Base-by-base conservation (phyloP, 2,329 filamentous ascomycete species). In the Thelonectria discophora region DNA sequence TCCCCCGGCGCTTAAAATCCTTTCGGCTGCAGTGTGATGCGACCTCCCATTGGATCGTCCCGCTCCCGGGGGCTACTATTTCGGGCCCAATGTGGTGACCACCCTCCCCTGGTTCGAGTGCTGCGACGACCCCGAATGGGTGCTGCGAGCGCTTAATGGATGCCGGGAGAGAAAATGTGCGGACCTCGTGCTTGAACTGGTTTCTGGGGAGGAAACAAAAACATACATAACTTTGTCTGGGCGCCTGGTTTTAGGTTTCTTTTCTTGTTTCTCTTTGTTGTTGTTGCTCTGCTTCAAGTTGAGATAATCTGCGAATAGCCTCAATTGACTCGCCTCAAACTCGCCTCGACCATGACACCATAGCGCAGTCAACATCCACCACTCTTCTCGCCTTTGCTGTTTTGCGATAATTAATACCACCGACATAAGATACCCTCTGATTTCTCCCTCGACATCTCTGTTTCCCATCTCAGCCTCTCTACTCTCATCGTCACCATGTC, bases 401-500 rank as follows among this genome's bases (percentile, higher is more conserved):
- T 24, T 7, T 24, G 24, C 24, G 24, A 24, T 24, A 24, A 24
- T 24, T 24, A 24, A 24, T 24, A 24, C 7, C 24, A 24, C 4
- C 4, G 7, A 4, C 7, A 4, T 11, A 34, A 11, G 32, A 34
- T 34, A 34, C 10, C 32, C 32, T 34, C 24, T 24, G 24, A n/a
- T 50, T 60, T 18, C 51, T 27, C 18, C 32, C 53, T 21, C 42
- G n/a, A n/a, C n/a, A n/a, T n/a, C n/a, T n/a, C n/a, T n/a, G n/a
- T 6, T 15, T 43, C 50, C 20, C 9, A 46, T 42, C 34, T 21
- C 50, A 47, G 15, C 34, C 37, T 37, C n/a, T n/a, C 46, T n/a
- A 45, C 15, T 5, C 10, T 27, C 12, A 51, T 53, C 34, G 48
- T n/a, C n/a, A 46, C 27, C 39, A 82, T 82, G 80, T 77, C 79